phyloP scores from a whole-genome alignment of 495 filamentous ascomycete genomes.

The Penicillium longicatenatum region DNA sequence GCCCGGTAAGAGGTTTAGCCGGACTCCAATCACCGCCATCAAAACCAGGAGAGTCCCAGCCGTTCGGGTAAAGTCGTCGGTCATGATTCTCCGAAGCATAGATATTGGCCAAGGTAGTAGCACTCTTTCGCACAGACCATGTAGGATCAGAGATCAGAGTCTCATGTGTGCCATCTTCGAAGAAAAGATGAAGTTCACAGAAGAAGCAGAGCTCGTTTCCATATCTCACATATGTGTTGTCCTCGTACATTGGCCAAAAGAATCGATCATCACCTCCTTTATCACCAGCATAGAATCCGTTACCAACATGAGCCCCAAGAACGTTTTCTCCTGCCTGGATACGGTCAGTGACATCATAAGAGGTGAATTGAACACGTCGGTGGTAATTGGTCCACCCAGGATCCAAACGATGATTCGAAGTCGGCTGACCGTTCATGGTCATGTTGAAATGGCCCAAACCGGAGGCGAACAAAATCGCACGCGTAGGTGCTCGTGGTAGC shows the following conservation, averaged over 20 bases:
- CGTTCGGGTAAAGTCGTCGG: slow-evolving; percentile 24
- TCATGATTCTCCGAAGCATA: slow-evolving; percentile 33
- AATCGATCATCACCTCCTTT: slow-evolving; percentile 30
- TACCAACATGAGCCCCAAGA: slow-evolving; percentile 31
- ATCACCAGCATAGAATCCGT: slow-evolving; percentile 35
- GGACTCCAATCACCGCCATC: slow-evolving; percentile 20
- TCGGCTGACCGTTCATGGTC: slow-evolving; percentile 24
- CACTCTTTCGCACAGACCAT: slow-evolving; percentile 30
- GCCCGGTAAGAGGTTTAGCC: slow-evolving; percentile 31
- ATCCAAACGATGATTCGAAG: slow-evolving; percentile 30
- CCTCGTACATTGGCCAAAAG: slow-evolving; percentile 38
- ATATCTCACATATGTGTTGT: slow-evolving; percentile 35
- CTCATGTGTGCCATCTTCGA: slow-evolving; percentile 22
- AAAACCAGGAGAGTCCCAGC: slow-evolving; percentile 24
- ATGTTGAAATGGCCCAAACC: slow-evolving; percentile 35
- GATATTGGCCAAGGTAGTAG: slow-evolving; percentile 32
- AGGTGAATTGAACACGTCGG: slow-evolving; percentile 27
- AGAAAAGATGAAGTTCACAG: slow-evolving; percentile 29
- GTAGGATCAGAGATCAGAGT: slow-evolving; percentile 30
- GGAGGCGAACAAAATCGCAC: slow-evolving; percentile 29
- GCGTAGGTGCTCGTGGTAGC: slow-evolving; percentile 9
- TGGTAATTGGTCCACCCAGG: slow-evolving; percentile 38
- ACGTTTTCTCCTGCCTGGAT: slow-evolving; percentile 21
- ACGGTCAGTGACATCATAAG: slow-evolving; percentile 28
- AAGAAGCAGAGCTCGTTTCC: slow-evolving; percentile 37